phyloP scores from a whole-genome alignment of 306 rosid genomes.

The Benincasa hispida region DNA sequence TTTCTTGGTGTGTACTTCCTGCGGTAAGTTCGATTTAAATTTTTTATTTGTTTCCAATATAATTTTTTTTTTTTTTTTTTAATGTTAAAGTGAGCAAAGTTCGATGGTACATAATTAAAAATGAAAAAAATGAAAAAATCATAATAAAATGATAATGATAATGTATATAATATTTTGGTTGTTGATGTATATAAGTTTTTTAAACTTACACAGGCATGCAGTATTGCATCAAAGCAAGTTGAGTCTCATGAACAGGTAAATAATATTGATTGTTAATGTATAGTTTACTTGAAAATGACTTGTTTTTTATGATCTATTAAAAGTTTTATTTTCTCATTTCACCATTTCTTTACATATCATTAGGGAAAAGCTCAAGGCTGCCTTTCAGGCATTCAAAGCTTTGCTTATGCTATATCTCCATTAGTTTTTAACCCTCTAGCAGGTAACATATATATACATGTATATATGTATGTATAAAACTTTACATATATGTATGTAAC shows the following conservation, averaged over 20 bases:
- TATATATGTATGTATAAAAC: no score
- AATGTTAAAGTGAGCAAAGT: no score
- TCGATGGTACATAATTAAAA: no score
- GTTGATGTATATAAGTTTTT: neutral
- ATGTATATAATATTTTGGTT: neutral
- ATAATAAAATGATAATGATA: no score
- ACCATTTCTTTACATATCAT: neutral
- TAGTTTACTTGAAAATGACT: no score
- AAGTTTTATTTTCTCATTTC: conserved; percentile 10
- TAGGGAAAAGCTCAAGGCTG: conserved; percentile 94
- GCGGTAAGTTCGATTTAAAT: neutral
- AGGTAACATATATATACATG: neutral
- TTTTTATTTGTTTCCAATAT: neutral
- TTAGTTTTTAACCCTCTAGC: conserved; percentile 69
- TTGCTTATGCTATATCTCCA: conserved; percentile 63
- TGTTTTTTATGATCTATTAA: no score
- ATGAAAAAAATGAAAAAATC: no score
- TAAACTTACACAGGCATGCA: conserved; percentile 35
- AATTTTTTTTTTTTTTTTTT: no score
- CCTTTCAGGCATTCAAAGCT: conserved; percentile 56
- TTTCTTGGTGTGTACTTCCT: neutral
- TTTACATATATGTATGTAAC: no score
- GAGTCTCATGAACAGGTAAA: conserved; percentile 49
- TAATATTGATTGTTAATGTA: no score
- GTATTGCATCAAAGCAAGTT: conserved; percentile 80